Evolutionary conservation across 345 rosid species (phyloP).

Genomic region (Erucastrum elatum): DNA sequence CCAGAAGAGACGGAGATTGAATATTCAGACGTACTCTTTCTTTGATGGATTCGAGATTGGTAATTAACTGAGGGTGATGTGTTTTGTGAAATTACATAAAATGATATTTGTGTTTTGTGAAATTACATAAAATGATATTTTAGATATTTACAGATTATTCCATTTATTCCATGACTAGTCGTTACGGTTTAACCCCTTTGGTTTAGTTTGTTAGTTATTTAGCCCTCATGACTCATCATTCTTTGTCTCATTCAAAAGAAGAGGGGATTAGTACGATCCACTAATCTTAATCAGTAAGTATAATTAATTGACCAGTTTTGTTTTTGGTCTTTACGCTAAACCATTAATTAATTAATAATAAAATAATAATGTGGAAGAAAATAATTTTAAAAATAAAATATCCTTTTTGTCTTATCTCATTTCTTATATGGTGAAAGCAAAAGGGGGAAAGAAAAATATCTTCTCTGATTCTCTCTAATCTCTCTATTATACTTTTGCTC

Average conservation of each 20-base stretch:
- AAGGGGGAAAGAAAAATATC: neutral
- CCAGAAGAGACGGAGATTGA: constrained; percentile 20
- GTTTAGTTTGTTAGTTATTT: neutral
- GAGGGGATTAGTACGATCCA: neutral
- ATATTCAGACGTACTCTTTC: neutral
- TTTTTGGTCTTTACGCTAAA: constrained; percentile 21
- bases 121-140: neutral
- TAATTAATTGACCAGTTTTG: neutral
- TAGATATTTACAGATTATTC: constrained; percentile 5
- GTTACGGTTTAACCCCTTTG: neutral
- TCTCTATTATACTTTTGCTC: neutral
- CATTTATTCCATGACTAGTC: neutral
- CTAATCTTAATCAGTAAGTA: neutral
- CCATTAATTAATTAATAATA: constrained; percentile 3
- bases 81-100: neutral
- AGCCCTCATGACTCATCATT: neutral
- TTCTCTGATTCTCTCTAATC: constrained; percentile 9
- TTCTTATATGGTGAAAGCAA: constrained; percentile 12
- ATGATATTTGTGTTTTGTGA: neutral
- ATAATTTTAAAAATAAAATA: neutral
- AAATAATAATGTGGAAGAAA: neutral
- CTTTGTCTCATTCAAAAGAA: neutral
- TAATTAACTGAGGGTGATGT: neutral
- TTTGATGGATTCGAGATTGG: constrained; percentile 9
- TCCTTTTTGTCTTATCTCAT: neutral